phyloP scores from a whole-genome alignment of 2,329 filamentous ascomycete species.

The Xylaria sp. region DNA sequence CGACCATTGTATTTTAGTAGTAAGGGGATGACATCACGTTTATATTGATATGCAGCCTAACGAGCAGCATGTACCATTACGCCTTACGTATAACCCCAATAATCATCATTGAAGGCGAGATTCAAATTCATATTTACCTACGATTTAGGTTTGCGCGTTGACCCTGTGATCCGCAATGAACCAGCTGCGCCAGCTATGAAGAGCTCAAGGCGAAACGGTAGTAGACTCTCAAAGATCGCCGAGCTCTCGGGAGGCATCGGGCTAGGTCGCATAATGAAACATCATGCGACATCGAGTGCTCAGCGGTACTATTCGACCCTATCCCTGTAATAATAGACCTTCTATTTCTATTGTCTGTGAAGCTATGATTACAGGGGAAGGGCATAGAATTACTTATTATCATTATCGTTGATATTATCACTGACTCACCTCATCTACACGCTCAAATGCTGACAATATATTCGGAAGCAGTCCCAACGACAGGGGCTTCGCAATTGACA shows the following conservation, averaged over 20 bases:
- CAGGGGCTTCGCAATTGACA: background rate
- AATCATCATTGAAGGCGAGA: background rate
- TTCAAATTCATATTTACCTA: background rate
- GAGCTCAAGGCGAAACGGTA: background rate
- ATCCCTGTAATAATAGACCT: background rate
- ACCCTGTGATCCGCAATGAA: background rate
- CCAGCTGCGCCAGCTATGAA: background rate
- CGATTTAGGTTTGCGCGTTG: background rate
- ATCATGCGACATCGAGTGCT: background rate
- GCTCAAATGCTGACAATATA: background rate
- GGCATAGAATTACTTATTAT: background rate
- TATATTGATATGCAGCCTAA: background rate
- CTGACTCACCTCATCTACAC: background rate
- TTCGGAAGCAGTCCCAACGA: background rate
- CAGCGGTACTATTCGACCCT: no score
- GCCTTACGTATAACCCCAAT: background rate
- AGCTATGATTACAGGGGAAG: background rate
- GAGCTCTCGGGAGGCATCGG: background rate
- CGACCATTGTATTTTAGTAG: background rate
- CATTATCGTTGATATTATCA: background rate
- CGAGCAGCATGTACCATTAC: background rate
- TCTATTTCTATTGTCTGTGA: background rate
- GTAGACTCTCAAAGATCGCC: no score
- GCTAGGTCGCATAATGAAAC: background rate
- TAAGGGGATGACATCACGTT: background rate